Evolutionary conservation across 345 rosid species (phyloP), one percentile per base, ranked within the genome.

Genomic region (Eucalyptus paniculata): DNA sequence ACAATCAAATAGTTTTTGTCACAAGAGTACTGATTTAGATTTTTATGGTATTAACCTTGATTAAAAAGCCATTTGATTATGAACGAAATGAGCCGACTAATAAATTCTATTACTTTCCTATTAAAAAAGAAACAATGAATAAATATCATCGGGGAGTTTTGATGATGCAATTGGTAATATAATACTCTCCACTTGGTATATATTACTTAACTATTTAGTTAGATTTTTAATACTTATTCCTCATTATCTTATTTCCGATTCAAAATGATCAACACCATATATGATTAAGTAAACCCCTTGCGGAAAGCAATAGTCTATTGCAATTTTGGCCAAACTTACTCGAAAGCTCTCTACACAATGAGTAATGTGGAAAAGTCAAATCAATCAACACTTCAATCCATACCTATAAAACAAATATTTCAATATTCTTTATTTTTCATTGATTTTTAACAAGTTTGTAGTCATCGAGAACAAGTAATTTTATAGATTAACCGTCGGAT

Each of bases 291-390:
- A 53, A 53, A 21, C 26, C 24, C 2, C 26, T 37, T 1, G 14
- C 9, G 82, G 45, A 37, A 72, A 72, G 45, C 82, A 72, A 34
- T 72, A 19, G 45, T 23, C 40, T 18, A 10, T 32, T 69, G 9
- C 40, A 34, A 34, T 69, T 69, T 34, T 37, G 24, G 21, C 26
- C 2, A 18, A 69, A 69, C 14, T 34, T 18, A 34, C 42, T 9
- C 1, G 2, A n/a, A 67, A 67, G 16, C 9, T n/a, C 23, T 8
- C 0, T 0, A 3, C 40, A 32, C 6, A 1, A 16, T n/a, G 37
- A 8, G 6, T 69, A 16, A 32, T 0, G 11, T 8, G 5, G 10
- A 32, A 17, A 14, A 8, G 23, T 17, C 8, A 69, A 4, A 32
- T 15, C 80, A 69, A 17, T 32, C 7, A 6, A 32, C 80, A 53